A percentile compares a stretch with the other conserved stretches of the same genome.
phyloP scores from a whole-genome alignment of 768 basidiomycete genomes.

The Tricholoma terreum region DNA sequence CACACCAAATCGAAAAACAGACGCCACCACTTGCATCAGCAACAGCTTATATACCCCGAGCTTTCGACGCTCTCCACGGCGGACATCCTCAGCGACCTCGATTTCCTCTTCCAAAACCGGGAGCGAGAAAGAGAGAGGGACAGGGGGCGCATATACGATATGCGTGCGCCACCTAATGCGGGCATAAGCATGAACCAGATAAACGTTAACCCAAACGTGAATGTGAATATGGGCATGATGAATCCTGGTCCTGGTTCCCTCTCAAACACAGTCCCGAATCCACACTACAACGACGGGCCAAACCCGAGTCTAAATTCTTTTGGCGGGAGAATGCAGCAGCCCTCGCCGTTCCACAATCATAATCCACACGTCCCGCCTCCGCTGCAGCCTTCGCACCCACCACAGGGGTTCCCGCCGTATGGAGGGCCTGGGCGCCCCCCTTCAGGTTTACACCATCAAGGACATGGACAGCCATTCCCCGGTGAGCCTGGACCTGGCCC shows the following conservation, averaged over 20 bases:
- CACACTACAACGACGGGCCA: neutral
- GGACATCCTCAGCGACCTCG: slow-evolving; percentile 53
- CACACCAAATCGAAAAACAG: slow-evolving; percentile 24
- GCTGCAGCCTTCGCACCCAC: slow-evolving; percentile 11
- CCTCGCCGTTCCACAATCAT: slow-evolving; percentile 5
- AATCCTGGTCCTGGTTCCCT: neutral
- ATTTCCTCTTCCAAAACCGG: slow-evolving; percentile 49
- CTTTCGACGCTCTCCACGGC: slow-evolving; percentile 42
- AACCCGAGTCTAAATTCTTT: neutral
- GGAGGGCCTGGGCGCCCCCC: slow-evolving; percentile 2
- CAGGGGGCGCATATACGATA: slow-evolving; percentile 17
- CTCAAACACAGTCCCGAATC: neutral
- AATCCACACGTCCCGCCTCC: slow-evolving; percentile 16
- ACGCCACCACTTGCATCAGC: slow-evolving; percentile 16
- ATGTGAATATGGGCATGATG: slow-evolving; percentile 1
- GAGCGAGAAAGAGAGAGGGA: slow-evolving; percentile 16
- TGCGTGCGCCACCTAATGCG: slow-evolving; percentile 9
- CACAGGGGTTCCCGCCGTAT: slow-evolving; percentile 9
- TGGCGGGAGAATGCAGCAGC: slow-evolving; percentile 7
- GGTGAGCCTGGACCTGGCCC: neutral
- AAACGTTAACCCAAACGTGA: neutral
- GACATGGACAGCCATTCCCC: neutral
- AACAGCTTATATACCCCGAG: slow-evolving; percentile 40
- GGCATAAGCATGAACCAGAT: slow-evolving; percentile 8
- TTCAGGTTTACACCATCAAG: neutral